Base-by-base conservation (phyloP, 2,329 filamentous ascomycete species). In the Xylaria sp. region DNA sequence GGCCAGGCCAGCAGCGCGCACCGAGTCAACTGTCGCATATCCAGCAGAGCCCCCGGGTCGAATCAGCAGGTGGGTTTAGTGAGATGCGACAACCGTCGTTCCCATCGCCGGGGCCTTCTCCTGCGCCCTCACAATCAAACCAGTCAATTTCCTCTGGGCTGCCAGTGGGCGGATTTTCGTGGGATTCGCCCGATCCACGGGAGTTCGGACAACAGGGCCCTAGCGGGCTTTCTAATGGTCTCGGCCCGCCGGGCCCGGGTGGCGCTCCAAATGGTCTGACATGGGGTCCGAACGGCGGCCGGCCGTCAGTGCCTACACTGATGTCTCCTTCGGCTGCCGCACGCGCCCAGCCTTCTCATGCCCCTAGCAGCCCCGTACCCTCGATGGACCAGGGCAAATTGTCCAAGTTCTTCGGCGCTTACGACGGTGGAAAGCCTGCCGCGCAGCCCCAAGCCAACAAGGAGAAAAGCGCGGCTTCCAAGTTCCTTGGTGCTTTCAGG, bases 401-500 rank as follows among this genome's bases (percentile, higher is more conserved):
- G 19, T 62, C 63, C 3, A 75, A 71, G 57, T 71, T 75, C 31
- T 74, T 73, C 21, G 71, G 70, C 0, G 64, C 66, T 19, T 69
- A 70, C 23, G 60, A 63, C 28, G 67, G 66, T 19, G 66, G 64
- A 15, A 69, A 67, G 40, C 62, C 62, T 7, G 46, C 69, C 8
- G 46, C 38, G 7, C 64, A 64, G 19, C 52, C 66, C 14, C 67
- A 68, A 42, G 61, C 66, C 2, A 38, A 47, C 6, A 74, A 72
- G 35, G 71, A 74, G 43, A 73, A 74, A 63, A 73, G 67, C n/a
- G 70, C 69, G 0, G 70, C 70, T 8, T 70, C 70, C 4, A 75
- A 72, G 57, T 60, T 76, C 12, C 60, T 74, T 2, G 64, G 68
- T 17, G 72, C 73, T 3, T 72, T 76, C 42, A 75, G 72, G 51